Percentiles rank a stretch among this genome's conserved stretches.
Conservation (phyloP, 169 alveolate genomes). For the Eimeria praecox region DNA sequence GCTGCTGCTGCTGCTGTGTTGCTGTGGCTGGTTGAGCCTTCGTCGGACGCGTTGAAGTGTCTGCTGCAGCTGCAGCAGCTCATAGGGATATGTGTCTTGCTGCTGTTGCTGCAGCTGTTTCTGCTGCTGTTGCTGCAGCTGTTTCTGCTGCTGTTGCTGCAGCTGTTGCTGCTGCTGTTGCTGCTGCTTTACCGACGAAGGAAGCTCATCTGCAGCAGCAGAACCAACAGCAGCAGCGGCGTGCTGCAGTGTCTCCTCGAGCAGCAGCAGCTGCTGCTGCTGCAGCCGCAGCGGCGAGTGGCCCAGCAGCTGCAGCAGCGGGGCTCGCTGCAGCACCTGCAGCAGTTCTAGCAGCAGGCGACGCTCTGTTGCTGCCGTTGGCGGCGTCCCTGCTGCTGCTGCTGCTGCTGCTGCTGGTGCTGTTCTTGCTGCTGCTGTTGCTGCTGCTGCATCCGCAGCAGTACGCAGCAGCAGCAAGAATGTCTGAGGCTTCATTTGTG, state of each 20-base stretch:
- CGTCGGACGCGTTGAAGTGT: too few species aligned
- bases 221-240: conserved; percentile 4
- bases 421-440: conserved; percentile 15
- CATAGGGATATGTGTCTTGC: background rate
- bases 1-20: conserved; percentile 11
- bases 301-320: conserved; percentile 45
- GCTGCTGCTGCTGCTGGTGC: conserved; percentile 35
- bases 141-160: background rate
- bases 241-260: conserved; percentile 30
- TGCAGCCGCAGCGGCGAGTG: background rate
- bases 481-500: background rate
- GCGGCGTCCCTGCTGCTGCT: conserved; percentile 6
- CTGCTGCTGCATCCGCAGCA: conserved; percentile 23
- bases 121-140: background rate
- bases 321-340: conserved; percentile 33
- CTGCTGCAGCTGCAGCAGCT: background rate
- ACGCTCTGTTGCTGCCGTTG: background rate
- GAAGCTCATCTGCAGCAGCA: background rate
- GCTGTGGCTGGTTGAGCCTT: background rate
- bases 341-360: background rate
- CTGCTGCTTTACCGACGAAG: too few species aligned
- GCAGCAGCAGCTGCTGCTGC: conserved; percentile 35
- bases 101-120: background rate
- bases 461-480: conserved; percentile 26
- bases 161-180: conserved; percentile 1